These are phyloP conservation scores for Litchi chinensis DNA, from an alignment of 345 rosid genomes.

Conservation along the genomic window DNA sequence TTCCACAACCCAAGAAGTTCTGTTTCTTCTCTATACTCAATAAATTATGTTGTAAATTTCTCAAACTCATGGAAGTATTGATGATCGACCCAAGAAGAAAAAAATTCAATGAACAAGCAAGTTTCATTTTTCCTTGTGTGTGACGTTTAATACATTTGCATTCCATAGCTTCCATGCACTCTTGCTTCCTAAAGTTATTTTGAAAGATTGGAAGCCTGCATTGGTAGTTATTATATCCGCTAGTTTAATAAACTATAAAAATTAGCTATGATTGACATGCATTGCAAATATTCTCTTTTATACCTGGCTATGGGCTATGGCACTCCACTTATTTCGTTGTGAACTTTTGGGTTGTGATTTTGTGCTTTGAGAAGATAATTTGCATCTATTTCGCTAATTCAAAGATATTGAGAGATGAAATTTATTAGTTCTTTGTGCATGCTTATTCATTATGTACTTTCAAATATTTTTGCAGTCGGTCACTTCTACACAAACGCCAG, in stretches of 20 bases:
- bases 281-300: neutral
- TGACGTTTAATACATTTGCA: neutral
- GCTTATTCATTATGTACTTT: slow-evolving; percentile 10
- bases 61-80: no score
- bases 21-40: no score
- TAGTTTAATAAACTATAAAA: neutral
- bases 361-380: neutral
- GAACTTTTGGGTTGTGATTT: neutral
- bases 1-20: no score
- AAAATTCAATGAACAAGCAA: no score
- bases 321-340: neutral
- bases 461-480: slow-evolving; percentile 52
- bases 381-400: neutral
- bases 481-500: slow-evolving; percentile 72
- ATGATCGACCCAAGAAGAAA: no score
- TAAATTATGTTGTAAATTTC: no score
- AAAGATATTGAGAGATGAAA: neutral
- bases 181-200: neutral
- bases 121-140: neutral
- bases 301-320: neutral
- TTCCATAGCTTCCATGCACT: neutral
- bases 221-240: neutral
- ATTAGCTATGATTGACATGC: neutral
- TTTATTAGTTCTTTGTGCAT: neutral
- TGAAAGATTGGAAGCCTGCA: neutral